A percentile compares a stretch with the other conserved stretches of the same genome.
phyloP scores from a whole-genome alignment of 805 yeast species.

The Saturnispora quitensis region DNA sequence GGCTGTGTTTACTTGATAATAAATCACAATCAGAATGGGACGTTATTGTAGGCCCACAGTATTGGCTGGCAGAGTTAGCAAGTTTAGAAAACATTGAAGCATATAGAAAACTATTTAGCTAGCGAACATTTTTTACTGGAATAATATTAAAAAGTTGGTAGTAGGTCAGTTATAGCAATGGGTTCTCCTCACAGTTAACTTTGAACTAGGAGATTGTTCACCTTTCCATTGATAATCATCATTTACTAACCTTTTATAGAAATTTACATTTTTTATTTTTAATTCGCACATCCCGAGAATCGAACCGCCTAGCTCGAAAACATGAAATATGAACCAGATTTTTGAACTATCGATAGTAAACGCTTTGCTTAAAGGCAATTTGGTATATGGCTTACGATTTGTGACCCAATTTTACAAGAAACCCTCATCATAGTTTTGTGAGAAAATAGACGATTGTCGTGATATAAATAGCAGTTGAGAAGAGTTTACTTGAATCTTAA shows the following conservation, averaged over 20 bases:
- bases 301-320: constrained; percentile 7
- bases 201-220: constrained; percentile 22
- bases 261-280: background rate
- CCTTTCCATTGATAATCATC: constrained; percentile 20
- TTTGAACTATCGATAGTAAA: constrained; percentile 6
- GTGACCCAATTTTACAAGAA: background rate
- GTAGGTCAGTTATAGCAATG: constrained; percentile 13
- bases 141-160: constrained; percentile 3
- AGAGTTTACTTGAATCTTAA: no score
- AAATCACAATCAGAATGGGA: constrained; percentile 24
- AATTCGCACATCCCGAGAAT: background rate
- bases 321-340: background rate
- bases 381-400: background rate
- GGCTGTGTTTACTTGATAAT: constrained; percentile 39
- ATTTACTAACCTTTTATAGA: constrained; percentile 5
- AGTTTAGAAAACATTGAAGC: constrained; percentile 20
- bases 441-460: no score
- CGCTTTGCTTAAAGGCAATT: background rate
- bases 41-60: constrained; percentile 18
- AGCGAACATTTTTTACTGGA: background rate
- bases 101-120: constrained; percentile 11
- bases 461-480: no score
- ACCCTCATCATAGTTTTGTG: no score
- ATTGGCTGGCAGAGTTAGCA: constrained; percentile 23
- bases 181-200: constrained; percentile 17